These are phyloP conservation scores for Tricholoma saponaceum DNA, from an alignment of 768 basidiomycete species.

Conservation along the genomic window DNA sequence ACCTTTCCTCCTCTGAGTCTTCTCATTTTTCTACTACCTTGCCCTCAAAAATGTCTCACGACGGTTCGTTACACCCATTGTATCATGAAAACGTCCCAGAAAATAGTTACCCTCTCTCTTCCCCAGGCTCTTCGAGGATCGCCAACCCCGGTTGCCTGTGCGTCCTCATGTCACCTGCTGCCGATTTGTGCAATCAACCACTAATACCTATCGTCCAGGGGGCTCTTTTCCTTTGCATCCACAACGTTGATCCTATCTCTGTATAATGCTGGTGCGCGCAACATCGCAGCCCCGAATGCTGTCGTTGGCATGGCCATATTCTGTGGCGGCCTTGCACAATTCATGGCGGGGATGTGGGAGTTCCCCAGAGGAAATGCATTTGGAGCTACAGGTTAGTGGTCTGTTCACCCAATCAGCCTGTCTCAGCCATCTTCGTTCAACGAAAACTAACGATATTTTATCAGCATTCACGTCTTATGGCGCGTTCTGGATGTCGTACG, in stretches of 20 bases:
- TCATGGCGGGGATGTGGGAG: conserved; percentile 91
- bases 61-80: not conserved
- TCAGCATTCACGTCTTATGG: conserved; percentile 81
- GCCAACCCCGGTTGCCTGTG: conserved; percentile 65
- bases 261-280: conserved; percentile 58
- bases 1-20: not conserved
- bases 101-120: conserved; percentile 9
- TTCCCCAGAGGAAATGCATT: conserved; percentile 68
- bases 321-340: conserved; percentile 80
- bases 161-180: conserved; percentile 14
- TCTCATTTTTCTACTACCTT: not conserved
- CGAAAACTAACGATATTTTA: conserved; percentile 4
- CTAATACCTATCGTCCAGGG: conserved; percentile 35
- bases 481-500: conserved; percentile 87
- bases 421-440: not conserved
- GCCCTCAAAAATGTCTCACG: not conserved
- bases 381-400: conserved; percentile 65
- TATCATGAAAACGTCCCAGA: conserved; percentile 3
- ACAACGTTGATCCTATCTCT: conserved; percentile 79
- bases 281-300: conserved; percentile 55
- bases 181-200: not conserved
- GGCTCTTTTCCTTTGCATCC: conserved; percentile 79
- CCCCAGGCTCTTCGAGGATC: conserved; percentile 31
- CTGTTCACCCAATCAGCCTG: not conserved
- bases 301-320: conserved; percentile 86